Evolutionary conservation across 192 early-diverging fungal genomes (phyloP).

Genomic region (Entomortierella lignicola): DNA sequence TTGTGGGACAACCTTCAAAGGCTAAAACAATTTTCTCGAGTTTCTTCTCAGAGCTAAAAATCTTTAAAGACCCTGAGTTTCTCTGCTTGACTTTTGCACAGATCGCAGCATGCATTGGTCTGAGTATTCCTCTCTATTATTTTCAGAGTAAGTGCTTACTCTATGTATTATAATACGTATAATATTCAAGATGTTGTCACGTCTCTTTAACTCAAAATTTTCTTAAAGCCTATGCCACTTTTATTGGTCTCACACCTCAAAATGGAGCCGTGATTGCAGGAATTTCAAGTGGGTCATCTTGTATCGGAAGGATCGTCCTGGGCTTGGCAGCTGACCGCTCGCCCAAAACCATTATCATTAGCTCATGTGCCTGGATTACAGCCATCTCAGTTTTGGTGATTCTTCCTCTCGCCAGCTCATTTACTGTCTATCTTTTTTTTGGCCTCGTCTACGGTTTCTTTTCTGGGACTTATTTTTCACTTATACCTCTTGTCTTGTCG

Average conservation of each 20-base stretch:
- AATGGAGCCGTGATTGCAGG: constrained; percentile 70
- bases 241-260: constrained; percentile 66
- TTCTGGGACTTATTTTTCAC: constrained; percentile 58
- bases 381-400: constrained; percentile 29
- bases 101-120: constrained; percentile 50
- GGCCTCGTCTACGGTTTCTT: constrained; percentile 59
- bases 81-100: constrained; percentile 39
- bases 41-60: constrained; percentile 30
- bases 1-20: no score
- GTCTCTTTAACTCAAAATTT: no score
- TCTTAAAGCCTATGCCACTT: constrained; percentile 61
- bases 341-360: constrained; percentile 17
- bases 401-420: constrained; percentile 27
- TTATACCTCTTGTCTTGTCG: constrained; percentile 45
- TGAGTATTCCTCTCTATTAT: constrained; percentile 60
- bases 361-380: constrained; percentile 32
- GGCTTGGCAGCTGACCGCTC: constrained; percentile 68
- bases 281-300: constrained; percentile 74
- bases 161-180: no score
- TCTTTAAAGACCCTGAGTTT: constrained; percentile 50
- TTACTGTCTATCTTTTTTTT: constrained; percentile 31
- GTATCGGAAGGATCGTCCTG: constrained; percentile 69
- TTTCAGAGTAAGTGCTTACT: constrained; percentile 56
- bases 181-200: no score
- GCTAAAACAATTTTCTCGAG: no score